phyloP scores from a whole-genome alignment of 129 eudicot genomes.

The Helianthus tuberosus region DNA sequence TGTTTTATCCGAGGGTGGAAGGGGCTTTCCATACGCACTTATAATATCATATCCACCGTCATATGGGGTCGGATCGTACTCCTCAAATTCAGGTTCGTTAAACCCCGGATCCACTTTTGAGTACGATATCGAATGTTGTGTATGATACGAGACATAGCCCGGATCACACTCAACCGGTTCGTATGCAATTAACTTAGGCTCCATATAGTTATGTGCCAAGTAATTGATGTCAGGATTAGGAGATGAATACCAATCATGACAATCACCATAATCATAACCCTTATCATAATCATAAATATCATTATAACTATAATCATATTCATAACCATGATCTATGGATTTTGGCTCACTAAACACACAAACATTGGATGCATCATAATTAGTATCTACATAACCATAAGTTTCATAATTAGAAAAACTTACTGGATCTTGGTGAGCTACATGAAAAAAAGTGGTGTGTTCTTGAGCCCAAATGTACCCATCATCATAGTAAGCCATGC shows the following conservation, averaged over 20 bases:
- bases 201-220: constrained; percentile 28
- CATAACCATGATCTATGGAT: constrained; percentile 3
- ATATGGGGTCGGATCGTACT: constrained; percentile 81
- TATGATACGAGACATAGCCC: constrained; percentile 34
- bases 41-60: constrained; percentile 75
- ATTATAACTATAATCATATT: constrained; percentile 8
- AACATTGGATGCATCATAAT: constrained; percentile 22
- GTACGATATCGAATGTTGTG: constrained; percentile 42
- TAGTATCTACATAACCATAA: constrained; percentile 18
- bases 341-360: constrained; percentile 27
- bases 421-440: constrained; percentile 33
- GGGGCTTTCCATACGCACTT: constrained; percentile 67
- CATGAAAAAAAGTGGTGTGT: constrained; percentile 25
- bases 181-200: constrained; percentile 45
- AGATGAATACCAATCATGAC: neutral
- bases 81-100: constrained; percentile 55
- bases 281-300: constrained; percentile 1
- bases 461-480: constrained; percentile 45
- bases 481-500: constrained; percentile 58
- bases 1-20: constrained; percentile 70
- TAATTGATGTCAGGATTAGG: constrained; percentile 30
- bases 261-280: constrained; percentile 13
- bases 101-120: constrained; percentile 26
- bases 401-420: constrained; percentile 26
- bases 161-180: constrained; percentile 38